phyloP scores from a whole-genome alignment of 2,329 filamentous ascomycete genomes.

The Cercospora beticola region DNA sequence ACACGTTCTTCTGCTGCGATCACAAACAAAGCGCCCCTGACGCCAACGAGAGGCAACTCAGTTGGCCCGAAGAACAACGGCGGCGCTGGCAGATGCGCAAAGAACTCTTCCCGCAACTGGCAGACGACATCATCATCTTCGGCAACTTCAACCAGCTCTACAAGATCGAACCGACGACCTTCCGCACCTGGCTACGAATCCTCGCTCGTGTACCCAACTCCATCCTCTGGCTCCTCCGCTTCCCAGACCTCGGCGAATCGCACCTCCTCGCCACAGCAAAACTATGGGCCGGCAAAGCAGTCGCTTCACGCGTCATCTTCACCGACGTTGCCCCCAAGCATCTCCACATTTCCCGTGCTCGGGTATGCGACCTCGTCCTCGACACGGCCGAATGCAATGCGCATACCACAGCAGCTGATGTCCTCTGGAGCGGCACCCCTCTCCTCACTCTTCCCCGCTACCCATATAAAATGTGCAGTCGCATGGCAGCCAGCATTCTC shows the following conservation, averaged over 20 bases:
- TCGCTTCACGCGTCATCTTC: conserved; percentile 85
- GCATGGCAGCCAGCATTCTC: conserved; percentile 94
- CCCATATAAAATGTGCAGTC: conserved; percentile 97
- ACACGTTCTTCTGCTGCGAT: conserved; percentile 98
- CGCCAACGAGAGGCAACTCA: conserved; percentile 62
- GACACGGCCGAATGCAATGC: conserved; percentile 98
- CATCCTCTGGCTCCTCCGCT: conserved; percentile 92
- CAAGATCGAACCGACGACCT: conserved; percentile 98
- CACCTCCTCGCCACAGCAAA: conserved; percentile 79
- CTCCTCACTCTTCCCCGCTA: conserved; percentile 87
- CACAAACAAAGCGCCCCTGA: conserved; percentile 87
- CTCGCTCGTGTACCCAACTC: conserved; percentile 81
- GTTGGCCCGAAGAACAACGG: conserved; percentile 80
- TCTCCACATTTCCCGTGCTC: conserved; percentile 86
- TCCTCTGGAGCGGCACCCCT: conserved; percentile 94
- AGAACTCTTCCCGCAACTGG: conserved; percentile 79
- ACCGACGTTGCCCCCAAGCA: conserved; percentile 96
- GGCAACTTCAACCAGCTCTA: conserved; percentile 99
- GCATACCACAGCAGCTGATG: conserved; percentile 93
- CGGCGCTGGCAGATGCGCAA: conserved; percentile 91
- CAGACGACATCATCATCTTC: conserved; percentile 83
- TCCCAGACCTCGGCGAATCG: conserved; percentile 86
- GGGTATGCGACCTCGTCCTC: conserved; percentile 90
- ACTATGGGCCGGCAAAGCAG: conserved; percentile 79
- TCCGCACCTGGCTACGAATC: conserved; percentile 92